These are phyloP conservation scores for Xylaria digitata DNA, from an alignment of 2,329 filamentous ascomycete genomes.

Conservation along the genomic window DNA sequence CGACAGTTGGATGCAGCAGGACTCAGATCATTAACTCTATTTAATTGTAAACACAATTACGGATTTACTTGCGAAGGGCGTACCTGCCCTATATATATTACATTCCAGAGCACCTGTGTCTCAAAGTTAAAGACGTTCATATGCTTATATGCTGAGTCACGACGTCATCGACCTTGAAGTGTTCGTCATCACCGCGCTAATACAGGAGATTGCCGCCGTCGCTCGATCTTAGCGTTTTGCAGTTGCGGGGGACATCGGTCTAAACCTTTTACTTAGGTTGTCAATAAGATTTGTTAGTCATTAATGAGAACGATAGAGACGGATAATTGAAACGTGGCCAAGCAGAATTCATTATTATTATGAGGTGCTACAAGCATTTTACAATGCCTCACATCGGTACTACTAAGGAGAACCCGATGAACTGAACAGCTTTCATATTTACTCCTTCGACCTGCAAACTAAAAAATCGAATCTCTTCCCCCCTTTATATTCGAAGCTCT, in stretches of 20 bases:
- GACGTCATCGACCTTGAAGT: conserved; percentile 38
- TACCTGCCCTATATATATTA: background rate
- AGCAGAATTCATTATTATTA: too few relatives aligned
- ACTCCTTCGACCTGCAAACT: too few relatives aligned
- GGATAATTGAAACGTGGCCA: background rate
- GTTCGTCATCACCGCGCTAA: conserved; percentile 17
- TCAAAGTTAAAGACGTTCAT: conserved; percentile 30
- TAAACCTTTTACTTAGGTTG: too few relatives aligned
- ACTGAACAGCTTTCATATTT: too few relatives aligned
- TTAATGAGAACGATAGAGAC: background rate
- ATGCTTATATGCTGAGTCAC: conserved; percentile 12
- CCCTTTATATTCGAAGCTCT: too few relatives aligned
- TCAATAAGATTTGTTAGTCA: too few relatives aligned
- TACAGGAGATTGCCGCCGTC: background rate
- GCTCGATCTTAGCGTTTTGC: conserved; percentile 8
- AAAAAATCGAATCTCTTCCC: too few relatives aligned
- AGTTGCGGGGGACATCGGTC: background rate
- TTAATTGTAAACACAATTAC: background rate
- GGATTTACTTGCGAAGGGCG: background rate
- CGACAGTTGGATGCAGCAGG: background rate
- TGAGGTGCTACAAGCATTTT: too few relatives aligned
- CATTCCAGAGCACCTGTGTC: background rate
- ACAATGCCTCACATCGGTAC: too few relatives aligned
- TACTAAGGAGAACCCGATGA: too few relatives aligned
- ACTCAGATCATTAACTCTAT: too few relatives aligned